phyloP scores from a whole-genome alignment of 164 flowering plant genomes.

The Euptelea pleiosperma region DNA sequence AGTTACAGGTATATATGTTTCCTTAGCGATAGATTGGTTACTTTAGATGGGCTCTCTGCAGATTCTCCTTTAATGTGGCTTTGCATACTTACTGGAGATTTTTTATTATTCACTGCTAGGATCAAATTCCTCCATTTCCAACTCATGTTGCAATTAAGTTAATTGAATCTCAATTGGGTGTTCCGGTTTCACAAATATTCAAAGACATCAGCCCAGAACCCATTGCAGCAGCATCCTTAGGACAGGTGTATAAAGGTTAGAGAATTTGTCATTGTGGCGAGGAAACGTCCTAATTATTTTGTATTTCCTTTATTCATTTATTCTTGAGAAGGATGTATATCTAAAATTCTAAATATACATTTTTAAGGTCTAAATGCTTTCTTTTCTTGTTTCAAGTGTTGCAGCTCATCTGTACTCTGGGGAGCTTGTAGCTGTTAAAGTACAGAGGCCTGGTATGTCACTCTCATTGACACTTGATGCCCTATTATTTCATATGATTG shows the following conservation, averaged over 20 bases:
- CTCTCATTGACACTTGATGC: constrained; percentile 87
- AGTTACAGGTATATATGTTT: constrained; percentile 62
- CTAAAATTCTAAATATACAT: too few relatives aligned
- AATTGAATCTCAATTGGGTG: constrained; percentile 80
- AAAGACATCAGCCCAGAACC: constrained; percentile 89
- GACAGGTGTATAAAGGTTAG: constrained; percentile 97
- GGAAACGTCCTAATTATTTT: neutral
- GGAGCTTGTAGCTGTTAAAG: constrained; percentile 97
- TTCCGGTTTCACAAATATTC: constrained; percentile 70
- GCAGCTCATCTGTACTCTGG: constrained; percentile 97
- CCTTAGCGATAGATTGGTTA: neutral
- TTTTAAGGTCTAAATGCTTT: constrained; percentile 21
- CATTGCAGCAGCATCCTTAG: constrained; percentile 93
- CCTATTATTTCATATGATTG: constrained; percentile 81
- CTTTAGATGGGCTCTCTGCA: neutral
- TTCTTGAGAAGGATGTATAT: neutral
- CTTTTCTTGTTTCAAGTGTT: constrained; percentile 44
- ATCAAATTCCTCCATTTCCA: constrained; percentile 94
- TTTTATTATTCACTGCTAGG: constrained; percentile 39
- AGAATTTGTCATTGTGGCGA: constrained; percentile 8
- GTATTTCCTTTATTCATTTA: neutral
- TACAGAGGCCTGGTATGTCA: constrained; percentile 95
- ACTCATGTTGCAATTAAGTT: constrained; percentile 65
- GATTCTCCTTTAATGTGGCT: neutral
- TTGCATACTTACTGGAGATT: constrained; percentile 7